Evolutionary conservation across 1,139 yeast species (phyloP).

Genomic region (Candida tropicalis): DNA sequence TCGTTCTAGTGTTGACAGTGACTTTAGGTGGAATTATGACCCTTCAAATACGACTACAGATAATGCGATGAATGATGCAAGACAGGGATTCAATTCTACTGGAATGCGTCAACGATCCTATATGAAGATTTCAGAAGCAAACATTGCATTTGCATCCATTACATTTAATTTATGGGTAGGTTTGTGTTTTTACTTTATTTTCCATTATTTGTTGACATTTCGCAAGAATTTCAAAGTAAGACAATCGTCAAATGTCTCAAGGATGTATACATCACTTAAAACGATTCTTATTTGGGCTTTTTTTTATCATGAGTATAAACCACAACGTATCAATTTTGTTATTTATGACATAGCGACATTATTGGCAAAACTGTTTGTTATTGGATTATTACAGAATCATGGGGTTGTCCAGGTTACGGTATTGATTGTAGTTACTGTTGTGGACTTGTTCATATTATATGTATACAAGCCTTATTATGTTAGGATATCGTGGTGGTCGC

Average conservation of each 20-base stretch:
- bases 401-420: conserved; percentile 49
- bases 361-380: conserved; percentile 37
- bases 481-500: conserved; percentile 38
- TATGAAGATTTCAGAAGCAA: conserved; percentile 16
- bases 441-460: conserved; percentile 34
- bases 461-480: conserved; percentile 44
- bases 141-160: conserved; percentile 31
- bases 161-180: conserved; percentile 38
- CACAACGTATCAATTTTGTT: conserved; percentile 42
- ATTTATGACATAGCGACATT: conserved; percentile 35
- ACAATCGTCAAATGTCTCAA: conserved; percentile 27
- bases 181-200: conserved; percentile 32
- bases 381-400: conserved; percentile 45
- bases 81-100: conserved; percentile 3
- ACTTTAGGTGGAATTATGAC: conserved; percentile 1
- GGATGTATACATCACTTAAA: conserved; percentile 50
- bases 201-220: conserved; percentile 30
- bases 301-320: conserved; percentile 47
- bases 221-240: conserved; percentile 20
- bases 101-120: neutral
- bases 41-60: neutral
- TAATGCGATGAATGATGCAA: neutral
- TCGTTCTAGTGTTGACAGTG: neutral
- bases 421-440: conserved; percentile 39
- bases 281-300: conserved; percentile 51